phyloP scores from a whole-genome alignment of 768 basidiomycete genomes.

The Lentinus tigrinus region DNA sequence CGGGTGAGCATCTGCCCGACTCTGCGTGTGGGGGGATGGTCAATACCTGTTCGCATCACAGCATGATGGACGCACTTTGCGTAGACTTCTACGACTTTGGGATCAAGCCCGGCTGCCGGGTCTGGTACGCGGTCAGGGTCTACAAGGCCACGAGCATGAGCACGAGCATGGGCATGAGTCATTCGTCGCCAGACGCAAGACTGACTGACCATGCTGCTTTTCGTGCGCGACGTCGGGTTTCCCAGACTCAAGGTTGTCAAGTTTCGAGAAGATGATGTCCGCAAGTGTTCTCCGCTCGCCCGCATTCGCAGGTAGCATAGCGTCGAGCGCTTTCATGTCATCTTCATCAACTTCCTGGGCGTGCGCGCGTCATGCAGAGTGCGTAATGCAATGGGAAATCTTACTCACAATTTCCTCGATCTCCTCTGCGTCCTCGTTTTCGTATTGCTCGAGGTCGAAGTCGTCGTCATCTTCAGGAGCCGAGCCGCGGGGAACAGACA shows the following conservation, averaged over 20 bases:
- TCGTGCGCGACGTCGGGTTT: constrained; percentile 58
- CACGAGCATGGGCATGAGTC: no score
- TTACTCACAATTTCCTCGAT: constrained; percentile 50
- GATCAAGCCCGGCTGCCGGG: constrained; percentile 86
- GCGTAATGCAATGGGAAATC: neutral
- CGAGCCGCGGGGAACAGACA: constrained; percentile 33
- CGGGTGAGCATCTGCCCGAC: constrained; percentile 80
- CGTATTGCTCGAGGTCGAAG: constrained; percentile 28
- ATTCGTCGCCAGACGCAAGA: no score
- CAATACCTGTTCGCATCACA: neutral
- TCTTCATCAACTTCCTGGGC: constrained; percentile 83
- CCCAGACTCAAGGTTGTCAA: constrained; percentile 63
- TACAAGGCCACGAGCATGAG: constrained; percentile 18
- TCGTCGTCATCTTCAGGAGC: constrained; percentile 30
- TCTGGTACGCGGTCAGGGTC: constrained; percentile 53
- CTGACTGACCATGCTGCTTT: constrained; percentile 53
- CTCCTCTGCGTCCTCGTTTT: constrained; percentile 55
- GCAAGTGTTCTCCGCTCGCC: constrained; percentile 85
- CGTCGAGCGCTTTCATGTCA: constrained; percentile 85
- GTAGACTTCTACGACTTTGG: constrained; percentile 90
- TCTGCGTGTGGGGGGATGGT: constrained; percentile 40
- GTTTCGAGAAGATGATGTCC: constrained; percentile 94
- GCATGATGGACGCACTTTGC: constrained; percentile 63
- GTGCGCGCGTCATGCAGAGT: constrained; percentile 3
- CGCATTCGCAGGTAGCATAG: constrained; percentile 71